Percentiles rank a stretch among this genome's conserved stretches.
Conservation (phyloP, 169 alveolate species). For the Eimeria tenella region DNA sequence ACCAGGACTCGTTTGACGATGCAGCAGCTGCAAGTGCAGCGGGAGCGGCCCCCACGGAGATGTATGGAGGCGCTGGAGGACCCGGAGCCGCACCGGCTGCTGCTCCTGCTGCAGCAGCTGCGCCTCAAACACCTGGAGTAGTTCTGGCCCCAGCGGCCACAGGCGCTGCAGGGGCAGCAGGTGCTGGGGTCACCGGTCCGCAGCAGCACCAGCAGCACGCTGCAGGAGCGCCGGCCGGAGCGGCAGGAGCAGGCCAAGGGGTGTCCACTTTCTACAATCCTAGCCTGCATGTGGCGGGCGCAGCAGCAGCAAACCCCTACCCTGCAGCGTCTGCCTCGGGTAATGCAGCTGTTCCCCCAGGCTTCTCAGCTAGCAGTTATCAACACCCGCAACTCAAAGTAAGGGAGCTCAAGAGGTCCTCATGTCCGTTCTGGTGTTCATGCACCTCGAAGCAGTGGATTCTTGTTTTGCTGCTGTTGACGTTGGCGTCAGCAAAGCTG, state of each 20-base stretch:
- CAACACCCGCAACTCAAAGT: constrained; percentile 61
- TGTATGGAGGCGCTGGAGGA: constrained; percentile 45
- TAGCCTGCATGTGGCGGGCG: constrained; percentile 33
- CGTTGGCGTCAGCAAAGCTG: too few relatives aligned
- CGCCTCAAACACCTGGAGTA: constrained; percentile 41
- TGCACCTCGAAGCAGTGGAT: not conserved
- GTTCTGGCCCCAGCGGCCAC: constrained; percentile 31
- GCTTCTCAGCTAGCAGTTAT: constrained; percentile 53
- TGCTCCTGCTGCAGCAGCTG: constrained; percentile 42
- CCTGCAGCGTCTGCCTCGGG: constrained; percentile 43
- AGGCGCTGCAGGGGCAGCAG: constrained; percentile 58
- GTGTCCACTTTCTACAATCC: constrained; percentile 54
- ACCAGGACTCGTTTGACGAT: constrained; percentile 47
- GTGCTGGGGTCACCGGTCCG: constrained; percentile 37
- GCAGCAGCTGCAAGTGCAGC: constrained; percentile 61
- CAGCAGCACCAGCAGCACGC: constrained; percentile 70
- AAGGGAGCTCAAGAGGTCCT: not conserved
- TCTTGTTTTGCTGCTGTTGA: not conserved
- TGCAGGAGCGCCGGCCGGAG: constrained; percentile 46
- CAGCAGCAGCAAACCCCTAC: constrained; percentile 56
- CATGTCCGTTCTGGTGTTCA: not conserved
- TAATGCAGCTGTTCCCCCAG: constrained; percentile 42
- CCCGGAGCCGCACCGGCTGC: constrained; percentile 43
- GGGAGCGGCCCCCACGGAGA: constrained; percentile 48
- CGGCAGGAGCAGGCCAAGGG: constrained; percentile 66